phyloP scores from a whole-genome alignment of 768 basidiomycete species.

The Lyophyllum decastes region DNA sequence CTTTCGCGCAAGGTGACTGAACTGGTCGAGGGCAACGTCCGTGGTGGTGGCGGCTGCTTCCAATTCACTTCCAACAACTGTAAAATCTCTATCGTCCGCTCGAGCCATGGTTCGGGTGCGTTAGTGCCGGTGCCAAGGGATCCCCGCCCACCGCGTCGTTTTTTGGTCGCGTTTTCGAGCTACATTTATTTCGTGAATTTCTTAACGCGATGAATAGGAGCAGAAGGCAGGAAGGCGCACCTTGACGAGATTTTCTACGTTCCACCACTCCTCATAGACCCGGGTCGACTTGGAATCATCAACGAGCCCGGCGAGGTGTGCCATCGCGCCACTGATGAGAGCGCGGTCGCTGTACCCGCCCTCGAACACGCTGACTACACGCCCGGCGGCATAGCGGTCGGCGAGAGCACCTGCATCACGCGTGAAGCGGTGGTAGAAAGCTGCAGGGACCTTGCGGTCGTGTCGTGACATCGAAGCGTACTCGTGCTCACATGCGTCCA shows the following conservation, averaged over 20 bases:
- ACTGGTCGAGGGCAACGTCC: neutral
- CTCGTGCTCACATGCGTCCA: conserved; percentile 95
- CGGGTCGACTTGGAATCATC: conserved; percentile 23
- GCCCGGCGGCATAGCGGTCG: conserved; percentile 62
- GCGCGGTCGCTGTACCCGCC: conserved; percentile 95
- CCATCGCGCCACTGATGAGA: conserved; percentile 79
- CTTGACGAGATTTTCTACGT: conserved; percentile 54
- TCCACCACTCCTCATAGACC: conserved; percentile 69
- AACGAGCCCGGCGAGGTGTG: conserved; percentile 73
- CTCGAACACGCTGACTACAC: conserved; percentile 87
- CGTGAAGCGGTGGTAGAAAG: conserved; percentile 86
- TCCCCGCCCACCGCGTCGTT: conserved; percentile 51
- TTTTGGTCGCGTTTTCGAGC: conserved; percentile 69
- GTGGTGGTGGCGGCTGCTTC: conserved; percentile 2
- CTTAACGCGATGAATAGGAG: too few relatives aligned
- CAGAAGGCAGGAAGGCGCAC: conserved; percentile 34
- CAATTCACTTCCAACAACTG: conserved; percentile 38
- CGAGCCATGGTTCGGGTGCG: conserved; percentile 55
- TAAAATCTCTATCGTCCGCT: conserved; percentile 53
- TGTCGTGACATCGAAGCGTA: conserved; percentile 90
- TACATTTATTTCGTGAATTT: conserved; percentile 31
- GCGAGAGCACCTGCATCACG: conserved; percentile 68
- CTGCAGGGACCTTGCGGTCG: conserved; percentile 81
- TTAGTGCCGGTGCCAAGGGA: conserved; percentile 32
- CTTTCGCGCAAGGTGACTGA: conserved; percentile 16